Conservation (phyloP, 331 rosid species). For the Stylosanthes scabra region DNA sequence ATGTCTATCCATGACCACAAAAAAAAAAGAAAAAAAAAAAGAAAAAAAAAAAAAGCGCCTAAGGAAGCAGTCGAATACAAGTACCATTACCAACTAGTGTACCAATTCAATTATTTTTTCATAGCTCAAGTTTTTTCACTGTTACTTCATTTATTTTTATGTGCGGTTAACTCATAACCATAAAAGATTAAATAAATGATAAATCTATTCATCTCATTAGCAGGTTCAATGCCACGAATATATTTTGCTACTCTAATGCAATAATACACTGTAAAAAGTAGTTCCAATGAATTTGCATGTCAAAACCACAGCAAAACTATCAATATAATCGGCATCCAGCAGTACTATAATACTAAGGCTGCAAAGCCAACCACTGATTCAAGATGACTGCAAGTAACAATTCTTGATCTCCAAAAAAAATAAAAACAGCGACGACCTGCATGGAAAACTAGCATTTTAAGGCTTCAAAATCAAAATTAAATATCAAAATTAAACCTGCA, state of each 20-base stretch:
- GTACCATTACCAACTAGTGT: too few relatives aligned
- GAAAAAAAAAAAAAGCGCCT: too few relatives aligned
- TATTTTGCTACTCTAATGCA: not conserved
- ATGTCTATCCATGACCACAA: too few relatives aligned
- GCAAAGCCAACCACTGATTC: not conserved
- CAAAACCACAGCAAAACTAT: not conserved
- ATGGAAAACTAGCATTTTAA: conserved; percentile 14
- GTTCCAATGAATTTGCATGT: not conserved
- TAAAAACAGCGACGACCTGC: conserved; percentile 1
- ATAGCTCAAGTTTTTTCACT: too few relatives aligned
- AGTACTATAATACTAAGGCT: conserved; percentile 16
- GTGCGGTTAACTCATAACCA: too few relatives aligned
- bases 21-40: too few relatives aligned
- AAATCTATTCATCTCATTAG: too few relatives aligned
- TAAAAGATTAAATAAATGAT: too few relatives aligned
- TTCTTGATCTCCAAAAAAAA: not conserved
- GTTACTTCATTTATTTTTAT: too few relatives aligned
- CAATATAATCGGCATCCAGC: not conserved
- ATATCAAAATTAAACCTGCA: not conserved
- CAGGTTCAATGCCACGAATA: too few relatives aligned
- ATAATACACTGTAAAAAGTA: not conserved
- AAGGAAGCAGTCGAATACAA: too few relatives aligned
- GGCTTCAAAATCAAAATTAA: conserved; percentile 8
- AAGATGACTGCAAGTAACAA: conserved; percentile 6
- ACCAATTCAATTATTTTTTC: too few relatives aligned